Conservation (phyloP, 2,329 filamentous ascomycete species). For the Teratosphaeria zuluensis region DNA sequence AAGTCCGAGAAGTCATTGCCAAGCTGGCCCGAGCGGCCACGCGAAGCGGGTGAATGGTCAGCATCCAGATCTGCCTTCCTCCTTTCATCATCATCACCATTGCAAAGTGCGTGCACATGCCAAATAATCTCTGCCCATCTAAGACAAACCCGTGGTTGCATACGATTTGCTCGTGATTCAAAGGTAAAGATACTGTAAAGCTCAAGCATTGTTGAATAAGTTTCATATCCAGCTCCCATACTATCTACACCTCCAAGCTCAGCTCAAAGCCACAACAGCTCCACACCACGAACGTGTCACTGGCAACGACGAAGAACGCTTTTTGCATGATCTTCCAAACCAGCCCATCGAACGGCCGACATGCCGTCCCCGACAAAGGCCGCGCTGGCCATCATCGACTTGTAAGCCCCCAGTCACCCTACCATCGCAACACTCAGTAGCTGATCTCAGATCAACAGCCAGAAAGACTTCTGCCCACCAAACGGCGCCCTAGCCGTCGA, state of each 20-base stretch:
- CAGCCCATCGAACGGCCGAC: neutral
- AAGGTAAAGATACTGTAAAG: neutral
- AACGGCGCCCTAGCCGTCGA: constrained; percentile 77
- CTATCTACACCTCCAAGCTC: neutral
- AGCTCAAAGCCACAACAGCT: neutral
- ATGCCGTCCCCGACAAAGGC: neutral
- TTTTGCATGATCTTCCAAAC: too few species aligned
- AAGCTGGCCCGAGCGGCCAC: neutral
- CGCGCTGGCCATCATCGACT: neutral
- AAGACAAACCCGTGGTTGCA: neutral
- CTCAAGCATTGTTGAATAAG: neutral
- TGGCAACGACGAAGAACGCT: too few species aligned
- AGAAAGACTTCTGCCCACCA: constrained; percentile 90
- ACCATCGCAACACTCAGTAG: neutral
- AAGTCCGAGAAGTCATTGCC: neutral
- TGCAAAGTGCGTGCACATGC: neutral
- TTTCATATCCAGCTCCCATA: neutral
- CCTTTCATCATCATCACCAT: neutral
- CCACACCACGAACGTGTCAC: too few species aligned
- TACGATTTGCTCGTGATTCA: neutral
- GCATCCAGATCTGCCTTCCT: neutral
- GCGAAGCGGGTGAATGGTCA: neutral
- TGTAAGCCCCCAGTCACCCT: neutral
- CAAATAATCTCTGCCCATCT: neutral
- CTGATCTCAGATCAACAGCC: constrained; percentile 30